Percentiles rank a stretch among this genome's conserved stretches.
These are phyloP conservation scores for Hypomyces perniciosus DNA, from an alignment of 2,329 filamentous ascomycete species.

Conservation along the genomic window DNA sequence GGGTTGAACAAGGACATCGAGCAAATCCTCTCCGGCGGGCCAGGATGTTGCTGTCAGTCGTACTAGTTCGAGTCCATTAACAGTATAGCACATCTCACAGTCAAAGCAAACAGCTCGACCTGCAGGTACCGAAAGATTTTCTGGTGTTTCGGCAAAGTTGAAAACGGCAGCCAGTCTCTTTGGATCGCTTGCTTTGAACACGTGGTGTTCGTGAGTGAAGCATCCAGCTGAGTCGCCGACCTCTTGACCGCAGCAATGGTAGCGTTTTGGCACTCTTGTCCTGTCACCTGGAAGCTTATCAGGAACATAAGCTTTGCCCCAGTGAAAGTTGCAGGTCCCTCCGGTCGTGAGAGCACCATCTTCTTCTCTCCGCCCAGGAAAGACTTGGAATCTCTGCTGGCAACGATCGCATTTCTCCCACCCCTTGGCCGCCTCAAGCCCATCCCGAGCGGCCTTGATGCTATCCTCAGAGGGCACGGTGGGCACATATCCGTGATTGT, in stretches of 20 bases:
- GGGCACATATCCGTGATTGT: conserved; percentile 69
- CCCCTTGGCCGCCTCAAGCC: conserved; percentile 60
- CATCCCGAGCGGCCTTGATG: conserved; percentile 59
- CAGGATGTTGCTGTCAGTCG: conserved; percentile 84
- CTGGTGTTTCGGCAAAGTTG: conserved; percentile 74
- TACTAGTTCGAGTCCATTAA: conserved; percentile 79
- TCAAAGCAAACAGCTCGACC: conserved; percentile 76
- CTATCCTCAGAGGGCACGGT: conserved; percentile 58
- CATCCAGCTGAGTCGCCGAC: conserved; percentile 72
- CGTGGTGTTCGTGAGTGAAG: conserved; percentile 63
- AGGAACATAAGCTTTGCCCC: conserved; percentile 61
- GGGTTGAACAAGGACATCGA: conserved; percentile 82
- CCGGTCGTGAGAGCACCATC: conserved; percentile 72
- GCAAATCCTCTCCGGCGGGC: conserved; percentile 66
- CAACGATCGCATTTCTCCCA: conserved; percentile 92
- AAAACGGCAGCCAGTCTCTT: conserved; percentile 72
- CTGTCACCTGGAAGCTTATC: conserved; percentile 50
- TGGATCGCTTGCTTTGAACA: conserved; percentile 75
- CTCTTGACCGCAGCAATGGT: conserved; percentile 71
- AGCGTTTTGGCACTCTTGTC: conserved; percentile 54
- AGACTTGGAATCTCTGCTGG: conserved; percentile 80
- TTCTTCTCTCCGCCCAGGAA: conserved; percentile 71
- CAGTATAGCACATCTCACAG: conserved; percentile 97
- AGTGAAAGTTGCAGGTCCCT: conserved; percentile 76
- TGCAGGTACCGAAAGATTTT: conserved; percentile 46